Base-by-base conservation (phyloP, 768 basidiomycete genomes). In the Rhodotorula toruloides region DNA sequence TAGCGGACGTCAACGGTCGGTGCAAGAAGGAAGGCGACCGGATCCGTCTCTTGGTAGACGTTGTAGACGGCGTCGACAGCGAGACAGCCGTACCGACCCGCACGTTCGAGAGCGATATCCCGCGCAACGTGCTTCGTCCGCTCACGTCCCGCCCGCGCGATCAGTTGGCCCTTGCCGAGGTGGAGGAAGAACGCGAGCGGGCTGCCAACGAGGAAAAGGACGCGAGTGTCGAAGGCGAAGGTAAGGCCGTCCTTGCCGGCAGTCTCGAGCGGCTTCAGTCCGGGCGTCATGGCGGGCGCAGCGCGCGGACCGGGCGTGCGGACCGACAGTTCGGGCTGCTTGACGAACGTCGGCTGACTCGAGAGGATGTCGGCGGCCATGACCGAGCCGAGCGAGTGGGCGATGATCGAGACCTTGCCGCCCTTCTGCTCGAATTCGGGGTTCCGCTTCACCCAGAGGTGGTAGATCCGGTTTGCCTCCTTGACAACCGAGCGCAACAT, bases 391-490 rank as follows among this genome's bases (percentile, higher is more conserved):
- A 74, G 73, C 7, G 68, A 72, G 48, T 68, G 62, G 9, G 66
- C 74, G 29, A 75, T 75, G 58, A 75, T 63, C 17, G 65, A 68
- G 27, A 75, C 74, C 19, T 69, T 70, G 49, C 73, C 73, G 31
- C 46, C 53, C 36, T 32, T 34, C 37, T 27, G 7, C 37, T 54
- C 53, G 49, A 75, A 75, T n/a, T 46, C 54, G 10, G 74, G 74
- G 55, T 75, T 75, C 8, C 74, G 74, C 13, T 63, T 34, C 27
- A 58, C 55, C 60, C 74, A 75, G 21, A 75, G 61, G 14, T 63
- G 62, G 54, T 74, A 74, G 53, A 75, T 68, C 25, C 73, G 58
- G 53, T 75, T 75, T 14, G 71, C 65, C 34, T 75, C 74, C 21
- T 53, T 43, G 25, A 72, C 68, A 12, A 75, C 71, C 1, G 74